phyloP scores from a whole-genome alignment of 2,329 filamentous ascomycete species.

The Epichloe sibirici region DNA sequence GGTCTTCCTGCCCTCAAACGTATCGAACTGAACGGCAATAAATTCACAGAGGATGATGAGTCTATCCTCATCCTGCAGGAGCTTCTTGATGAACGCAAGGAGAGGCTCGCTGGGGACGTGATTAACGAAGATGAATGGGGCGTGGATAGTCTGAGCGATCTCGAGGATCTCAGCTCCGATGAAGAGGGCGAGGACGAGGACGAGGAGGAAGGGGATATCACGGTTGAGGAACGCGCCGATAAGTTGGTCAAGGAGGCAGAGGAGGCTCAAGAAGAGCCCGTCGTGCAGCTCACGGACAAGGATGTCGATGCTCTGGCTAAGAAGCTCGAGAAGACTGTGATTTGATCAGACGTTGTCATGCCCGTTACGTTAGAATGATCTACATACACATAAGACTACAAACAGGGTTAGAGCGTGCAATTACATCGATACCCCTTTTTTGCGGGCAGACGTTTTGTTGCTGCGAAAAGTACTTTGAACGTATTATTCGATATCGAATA shows the following conservation, averaged over 20 bases:
- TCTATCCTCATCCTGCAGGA: slow-evolving; percentile 56
- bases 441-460: neutral
- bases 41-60: slow-evolving; percentile 76
- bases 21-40: slow-evolving; percentile 93
- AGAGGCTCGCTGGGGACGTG: slow-evolving; percentile 52
- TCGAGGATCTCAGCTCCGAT: slow-evolving; percentile 63
- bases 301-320: slow-evolving; percentile 73
- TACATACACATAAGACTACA: slow-evolving; percentile 6
- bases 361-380: neutral
- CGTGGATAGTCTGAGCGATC: slow-evolving; percentile 73
- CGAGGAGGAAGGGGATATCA: slow-evolving; percentile 51
- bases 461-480: neutral
- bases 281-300: slow-evolving; percentile 57
- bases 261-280: slow-evolving; percentile 60
- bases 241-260: slow-evolving; percentile 58
- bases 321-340: slow-evolving; percentile 58
- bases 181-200: slow-evolving; percentile 58
- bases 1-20: slow-evolving; percentile 66
- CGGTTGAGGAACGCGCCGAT: slow-evolving; percentile 53
- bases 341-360: slow-evolving; percentile 22
- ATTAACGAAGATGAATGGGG: slow-evolving; percentile 74
- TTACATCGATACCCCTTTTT: slow-evolving; percentile 18
- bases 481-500: no score
- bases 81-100: slow-evolving; percentile 66
- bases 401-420: slow-evolving; percentile 12